A percentile compares a stretch with the other conserved stretches of the same genome.
These are phyloP conservation scores for Cryptomeria japonica DNA, from an alignment of 75 land plant genomes.

Conservation along the genomic window DNA sequence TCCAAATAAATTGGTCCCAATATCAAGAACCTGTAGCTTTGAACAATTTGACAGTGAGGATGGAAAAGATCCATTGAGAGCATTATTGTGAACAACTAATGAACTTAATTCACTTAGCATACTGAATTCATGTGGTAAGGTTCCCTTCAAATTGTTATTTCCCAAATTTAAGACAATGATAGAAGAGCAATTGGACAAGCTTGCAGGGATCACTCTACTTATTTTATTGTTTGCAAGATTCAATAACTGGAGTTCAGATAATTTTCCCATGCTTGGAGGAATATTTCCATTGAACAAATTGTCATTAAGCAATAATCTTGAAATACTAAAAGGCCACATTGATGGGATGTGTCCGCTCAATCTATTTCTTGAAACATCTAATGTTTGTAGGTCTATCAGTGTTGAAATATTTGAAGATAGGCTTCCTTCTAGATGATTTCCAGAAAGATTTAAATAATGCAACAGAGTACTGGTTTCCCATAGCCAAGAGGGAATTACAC, in stretches of 20 bases:
- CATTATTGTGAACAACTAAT: too few relatives aligned
- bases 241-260: not conserved
- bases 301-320: not conserved
- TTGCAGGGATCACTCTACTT: too few relatives aligned
- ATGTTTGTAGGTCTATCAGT: not conserved
- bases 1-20: too few relatives aligned
- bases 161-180: too few relatives aligned
- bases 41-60: too few relatives aligned
- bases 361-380: not conserved
- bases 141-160: too few relatives aligned
- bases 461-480: not conserved
- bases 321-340: not conserved
- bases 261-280: not conserved
- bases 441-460: not conserved
- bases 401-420: not conserved
- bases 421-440: not conserved
- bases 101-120: too few relatives aligned
- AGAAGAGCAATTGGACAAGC: too few relatives aligned
- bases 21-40: too few relatives aligned
- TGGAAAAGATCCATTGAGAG: too few relatives aligned
- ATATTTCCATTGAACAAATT: constrained; percentile 9
- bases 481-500: constrained; percentile 17
- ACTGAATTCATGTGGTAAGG: too few relatives aligned
- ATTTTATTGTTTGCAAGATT: too few relatives aligned
- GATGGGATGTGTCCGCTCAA: not conserved